These are phyloP conservation scores for Fusarium zealandicum DNA, from an alignment of 2,329 filamentous ascomycete genomes.

Conservation along the genomic window DNA sequence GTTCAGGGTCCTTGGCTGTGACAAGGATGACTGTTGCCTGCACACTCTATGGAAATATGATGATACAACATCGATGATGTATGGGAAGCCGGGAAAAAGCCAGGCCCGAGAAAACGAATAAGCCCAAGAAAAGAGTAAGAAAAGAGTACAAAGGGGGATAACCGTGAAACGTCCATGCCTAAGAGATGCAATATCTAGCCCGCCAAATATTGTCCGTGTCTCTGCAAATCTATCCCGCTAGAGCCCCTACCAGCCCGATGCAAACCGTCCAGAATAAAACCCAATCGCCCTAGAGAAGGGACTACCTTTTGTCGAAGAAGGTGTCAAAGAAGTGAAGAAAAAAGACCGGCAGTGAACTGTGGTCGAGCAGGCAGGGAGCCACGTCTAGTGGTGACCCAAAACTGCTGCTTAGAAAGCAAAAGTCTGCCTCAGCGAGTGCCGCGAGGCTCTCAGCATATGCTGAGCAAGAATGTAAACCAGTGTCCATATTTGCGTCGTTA, in stretches of 20 bases:
- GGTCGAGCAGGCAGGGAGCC: conserved; percentile 1
- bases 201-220: conserved; percentile 21
- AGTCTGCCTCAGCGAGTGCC: conserved; percentile 33
- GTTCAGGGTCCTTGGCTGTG: conserved; percentile 18
- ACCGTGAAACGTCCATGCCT: conserved; percentile 6
- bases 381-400: conserved; percentile 19
- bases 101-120: not conserved
- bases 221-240: conserved; percentile 16
- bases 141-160: conserved; percentile 15
- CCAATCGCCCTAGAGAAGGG: conserved; percentile 28
- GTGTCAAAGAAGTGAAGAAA: conserved; percentile 19
- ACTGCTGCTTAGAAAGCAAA: conserved; percentile 14
- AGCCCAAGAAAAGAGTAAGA: conserved; percentile 17
- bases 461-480: conserved; percentile 38
- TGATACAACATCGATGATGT: conserved; percentile 25
- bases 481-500: conserved; percentile 19
- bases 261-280: conserved; percentile 19
- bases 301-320: conserved; percentile 24
- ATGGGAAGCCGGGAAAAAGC: not conserved
- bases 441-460: conserved; percentile 40
- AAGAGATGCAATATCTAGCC: conserved; percentile 29
- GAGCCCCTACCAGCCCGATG: not conserved
- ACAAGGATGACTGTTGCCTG: conserved; percentile 25
- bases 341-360: conserved; percentile 1
- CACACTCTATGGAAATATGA: conserved; percentile 28